These are phyloP conservation scores for Tulasnella calospora DNA, from an alignment of 768 basidiomycete species.

Conservation along the genomic window DNA sequence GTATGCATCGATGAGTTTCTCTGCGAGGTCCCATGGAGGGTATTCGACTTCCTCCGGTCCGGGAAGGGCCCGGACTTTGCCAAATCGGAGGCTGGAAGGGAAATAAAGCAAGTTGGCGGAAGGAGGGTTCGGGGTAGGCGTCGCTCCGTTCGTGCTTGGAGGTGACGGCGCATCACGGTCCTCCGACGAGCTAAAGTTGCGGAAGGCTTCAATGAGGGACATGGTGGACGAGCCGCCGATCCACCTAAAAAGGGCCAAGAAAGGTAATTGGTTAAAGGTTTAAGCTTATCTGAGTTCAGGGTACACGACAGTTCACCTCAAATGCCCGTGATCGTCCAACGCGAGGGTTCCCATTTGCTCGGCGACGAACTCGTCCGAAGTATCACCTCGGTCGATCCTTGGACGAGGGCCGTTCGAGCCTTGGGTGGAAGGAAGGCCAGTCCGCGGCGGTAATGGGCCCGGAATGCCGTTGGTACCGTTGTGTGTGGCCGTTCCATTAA, in stretches of 20 bases:
- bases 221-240: constrained; percentile 88
- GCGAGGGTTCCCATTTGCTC: constrained; percentile 85
- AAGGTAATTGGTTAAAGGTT: not conserved
- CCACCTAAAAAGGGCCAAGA: constrained; percentile 43
- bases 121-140: constrained; percentile 36
- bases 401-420: not conserved
- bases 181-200: constrained; percentile 49
- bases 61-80: constrained; percentile 76
- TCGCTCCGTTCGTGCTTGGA: constrained; percentile 1
- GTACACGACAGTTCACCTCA: constrained; percentile 43
- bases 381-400: constrained; percentile 48
- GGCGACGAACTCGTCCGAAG: constrained; percentile 44
- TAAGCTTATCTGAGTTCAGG: not conserved
- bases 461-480: not conserved
- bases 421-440: not conserved
- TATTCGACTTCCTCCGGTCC: constrained; percentile 82
- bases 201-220: constrained; percentile 87
- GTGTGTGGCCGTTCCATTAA: not conserved
- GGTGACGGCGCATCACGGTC: constrained; percentile 22
- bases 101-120: constrained; percentile 84
- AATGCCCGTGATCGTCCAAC: constrained; percentile 82
- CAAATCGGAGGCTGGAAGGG: constrained; percentile 81
- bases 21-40: constrained; percentile 76
- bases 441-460: not conserved
- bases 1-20: constrained; percentile 84